phyloP scores from a whole-genome alignment of 2,329 filamentous ascomycete species.

The Hypocrella siamensis region DNA sequence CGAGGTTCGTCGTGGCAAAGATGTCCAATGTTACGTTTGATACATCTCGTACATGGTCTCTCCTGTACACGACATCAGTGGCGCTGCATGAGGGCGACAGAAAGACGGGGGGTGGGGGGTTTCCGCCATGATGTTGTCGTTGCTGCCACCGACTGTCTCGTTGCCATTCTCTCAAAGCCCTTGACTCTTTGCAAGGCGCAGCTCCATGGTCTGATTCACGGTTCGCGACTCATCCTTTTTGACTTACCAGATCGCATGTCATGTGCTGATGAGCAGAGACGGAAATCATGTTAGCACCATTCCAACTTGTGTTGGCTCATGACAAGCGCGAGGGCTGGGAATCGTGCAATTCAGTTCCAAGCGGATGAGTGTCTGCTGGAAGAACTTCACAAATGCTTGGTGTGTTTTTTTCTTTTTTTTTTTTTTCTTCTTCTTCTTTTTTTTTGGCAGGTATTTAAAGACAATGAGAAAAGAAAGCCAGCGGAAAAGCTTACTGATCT shows the following conservation, averaged over 20 bases:
- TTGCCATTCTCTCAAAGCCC: background rate
- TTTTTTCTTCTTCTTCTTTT: no score
- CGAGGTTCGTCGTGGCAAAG: slow-evolving; percentile 95
- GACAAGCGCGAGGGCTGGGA: no score
- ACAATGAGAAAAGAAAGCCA: slow-evolving; percentile 2
- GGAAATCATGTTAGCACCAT: background rate
- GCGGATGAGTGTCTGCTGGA: no score
- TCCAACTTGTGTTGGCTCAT: no score
- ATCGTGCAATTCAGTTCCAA: background rate
- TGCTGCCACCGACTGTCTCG: background rate
- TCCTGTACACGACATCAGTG: slow-evolving; percentile 41
- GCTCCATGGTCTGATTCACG: no score
- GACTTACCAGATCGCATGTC: slow-evolving; percentile 82
- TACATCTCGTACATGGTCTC: slow-evolving; percentile 90
- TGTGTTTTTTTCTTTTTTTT: background rate
- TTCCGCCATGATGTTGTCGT: background rate
- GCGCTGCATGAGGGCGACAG: slow-evolving; percentile 5
- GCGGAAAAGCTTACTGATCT: slow-evolving; percentile 57
- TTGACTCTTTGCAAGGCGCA: no score
- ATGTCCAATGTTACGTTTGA: slow-evolving; percentile 97
- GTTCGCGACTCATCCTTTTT: no score
- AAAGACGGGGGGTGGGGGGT: background rate
- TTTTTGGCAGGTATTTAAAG: no score
- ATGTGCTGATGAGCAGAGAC: slow-evolving; percentile 47
- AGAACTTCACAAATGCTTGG: no score